Evolutionary conservation across 2,329 filamentous ascomycete genomes (phyloP), one percentile per base, ranked within the genome.

Genomic region (Neopestalotiopsis rosae): DNA sequence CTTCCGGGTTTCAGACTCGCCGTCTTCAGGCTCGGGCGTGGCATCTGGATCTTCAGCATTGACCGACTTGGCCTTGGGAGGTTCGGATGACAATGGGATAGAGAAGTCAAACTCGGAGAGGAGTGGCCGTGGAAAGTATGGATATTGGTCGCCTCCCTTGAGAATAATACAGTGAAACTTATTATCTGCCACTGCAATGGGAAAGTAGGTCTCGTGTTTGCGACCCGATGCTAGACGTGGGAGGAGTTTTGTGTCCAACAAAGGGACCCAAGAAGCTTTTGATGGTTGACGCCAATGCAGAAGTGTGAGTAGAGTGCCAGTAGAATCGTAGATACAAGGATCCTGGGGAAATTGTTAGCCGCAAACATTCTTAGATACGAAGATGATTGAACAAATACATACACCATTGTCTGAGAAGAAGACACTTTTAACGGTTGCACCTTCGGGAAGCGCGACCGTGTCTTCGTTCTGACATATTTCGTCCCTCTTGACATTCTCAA

Each of bases 161-260:
- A 99, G 90, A 75, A 99, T 98, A 81, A 99, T 98, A 83, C 97
- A 99, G 85, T 98, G 95, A 81, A 99, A 99, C 76, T 92, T 95
- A 76, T 92, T 88, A 75, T 95, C 90, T 2, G 95, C 94, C 1
- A 98, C 95, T 0, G 96, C 96, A 40, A 99, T 94, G 1, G 96
- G 96, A 88, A 95, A 99, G 84, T 99, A 99, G 0, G 87, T 89
- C 81, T 99, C 96, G 72, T 92, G 88, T 80, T 97, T 98, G 69
- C 91, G 91, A 32, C 96, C 96, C 2, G 90, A 91, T 0, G 93
- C 92, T 3, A 98, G 88, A 70, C 96, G 94, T 1, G 93, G 87
- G 12, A 99, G 86, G 49, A 92, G 89, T 69, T 88, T 94, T 0
- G 97, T 99, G 81, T 99, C 95, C 3, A 99, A 88, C 2, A 99